Base-by-base conservation (phyloP, 2,329 filamentous ascomycete genomes). In the Exophiala bonariae region DNA sequence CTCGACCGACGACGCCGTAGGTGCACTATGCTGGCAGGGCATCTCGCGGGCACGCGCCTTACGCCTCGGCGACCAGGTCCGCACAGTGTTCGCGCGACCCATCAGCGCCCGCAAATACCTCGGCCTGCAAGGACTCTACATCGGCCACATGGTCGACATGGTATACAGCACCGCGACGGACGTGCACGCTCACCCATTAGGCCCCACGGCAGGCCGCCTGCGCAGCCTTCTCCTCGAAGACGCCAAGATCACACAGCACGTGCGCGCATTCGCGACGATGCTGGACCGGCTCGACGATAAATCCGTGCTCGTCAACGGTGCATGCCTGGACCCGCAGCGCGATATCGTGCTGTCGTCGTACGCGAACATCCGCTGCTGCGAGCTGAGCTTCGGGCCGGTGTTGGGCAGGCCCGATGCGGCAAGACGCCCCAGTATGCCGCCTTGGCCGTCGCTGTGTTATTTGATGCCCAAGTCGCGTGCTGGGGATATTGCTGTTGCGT, bases 321-420 rank as follows among this genome's bases (percentile, higher is more conserved):
- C 66, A 0, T 60, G 55, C 3, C 43, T 74, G 2, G 65, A 75
- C 22, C 52, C 65, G 0, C 59, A 68, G 0, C 60, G 58, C 0
- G 76, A 80, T 31, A 61, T 81, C 3, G 73, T 75, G 66, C 50
- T 82, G 4, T 80, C 75, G 47, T 81, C 77, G 1, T 82, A 78
- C 79, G 69, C 70, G 1, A 75, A 76, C 41, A 58, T 76, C 2
- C 61, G 69, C 3, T 66, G 63, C 13, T 76, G 74, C 51, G 61
- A 68, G 0, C 61, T 74, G 4, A 73, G 79, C 35, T 81, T 82
- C 45, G 65, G 66, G 0, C 52, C 72, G 2, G 71, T 69, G 0
- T 52, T 81, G 2, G 77, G 77, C 0, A 64, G 54, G 14, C 74
- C 78, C 0, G 69, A 69, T 44, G 66, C 65, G 0, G 77, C 80